A percentile compares a stretch with the other conserved stretches of the same genome.
These are phyloP conservation scores for Litsea cubeba DNA, from an alignment of 164 flowering plant genomes.

Conservation along the genomic window DNA sequence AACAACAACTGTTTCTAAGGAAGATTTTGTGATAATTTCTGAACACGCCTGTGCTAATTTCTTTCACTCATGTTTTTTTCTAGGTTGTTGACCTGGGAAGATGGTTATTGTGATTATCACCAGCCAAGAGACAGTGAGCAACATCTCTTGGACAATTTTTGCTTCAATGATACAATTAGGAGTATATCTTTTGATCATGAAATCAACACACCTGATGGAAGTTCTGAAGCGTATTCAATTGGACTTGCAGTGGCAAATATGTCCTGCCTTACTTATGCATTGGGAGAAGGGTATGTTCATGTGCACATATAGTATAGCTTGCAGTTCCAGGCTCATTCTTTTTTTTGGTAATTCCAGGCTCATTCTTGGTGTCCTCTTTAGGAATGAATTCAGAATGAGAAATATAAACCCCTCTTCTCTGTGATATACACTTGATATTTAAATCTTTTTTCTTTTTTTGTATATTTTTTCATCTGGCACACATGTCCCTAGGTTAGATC, in stretches of 20 bases:
- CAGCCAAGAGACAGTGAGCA: slow-evolving; percentile 20
- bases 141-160: slow-evolving; percentile 16
- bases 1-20: not conserved
- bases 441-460: not conserved
- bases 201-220: slow-evolving; percentile 13
- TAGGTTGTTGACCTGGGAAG: slow-evolving; percentile 76
- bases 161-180: slow-evolving; percentile 12
- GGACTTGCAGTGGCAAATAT: slow-evolving; percentile 51
- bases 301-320: slow-evolving; percentile 1
- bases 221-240: slow-evolving; percentile 29
- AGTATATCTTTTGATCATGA: slow-evolving; percentile 15
- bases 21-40: not conserved
- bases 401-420: not conserved
- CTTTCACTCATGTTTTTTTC: slow-evolving; percentile 3
- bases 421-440: not conserved
- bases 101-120: slow-evolving; percentile 53
- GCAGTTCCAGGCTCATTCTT: not conserved
- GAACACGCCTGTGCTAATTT: not conserved
- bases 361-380: not conserved
- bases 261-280: slow-evolving; percentile 42
- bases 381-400: not conserved
- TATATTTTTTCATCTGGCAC: not conserved
- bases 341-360: not conserved
- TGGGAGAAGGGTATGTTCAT: slow-evolving; percentile 71
- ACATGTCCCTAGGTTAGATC: not conserved